Percentiles rank a stretch among this genome's conserved stretches.
Evolutionary conservation across 495 filamentous ascomycete species (phyloP).

Genomic region (Xylaria cubensis): DNA sequence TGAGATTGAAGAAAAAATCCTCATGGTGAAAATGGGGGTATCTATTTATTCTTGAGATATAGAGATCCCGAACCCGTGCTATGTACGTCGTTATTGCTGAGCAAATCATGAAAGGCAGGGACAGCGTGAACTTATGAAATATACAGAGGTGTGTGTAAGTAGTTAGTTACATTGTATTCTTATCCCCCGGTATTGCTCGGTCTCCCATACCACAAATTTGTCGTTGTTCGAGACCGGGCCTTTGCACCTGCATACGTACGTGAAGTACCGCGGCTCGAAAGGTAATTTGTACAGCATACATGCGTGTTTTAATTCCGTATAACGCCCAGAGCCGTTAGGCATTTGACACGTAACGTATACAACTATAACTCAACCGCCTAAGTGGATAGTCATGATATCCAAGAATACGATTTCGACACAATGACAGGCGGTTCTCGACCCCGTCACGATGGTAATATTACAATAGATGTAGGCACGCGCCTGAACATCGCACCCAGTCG

Average conservation of each 20-base stretch:
- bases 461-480: slow-evolving; percentile 5
- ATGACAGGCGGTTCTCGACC: background rate
- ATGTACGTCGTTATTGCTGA: background rate
- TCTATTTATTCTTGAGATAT: background rate
- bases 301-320: slow-evolving; percentile 10
- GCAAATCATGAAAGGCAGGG: slow-evolving; percentile 2
- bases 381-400: slow-evolving; percentile 2
- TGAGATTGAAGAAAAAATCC: background rate
- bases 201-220: background rate
- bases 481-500: background rate
- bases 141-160: background rate
- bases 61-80: background rate
- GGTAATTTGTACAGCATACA: background rate
- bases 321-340: background rate
- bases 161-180: background rate
- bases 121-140: background rate
- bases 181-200: background rate
- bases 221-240: background rate
- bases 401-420: background rate
- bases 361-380: background rate
- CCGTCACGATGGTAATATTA: background rate
- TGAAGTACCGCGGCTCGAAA: slow-evolving; percentile 5
- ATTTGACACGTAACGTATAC: slow-evolving; percentile 14
- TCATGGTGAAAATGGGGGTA: background rate
- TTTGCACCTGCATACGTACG: background rate